Evolutionary conservation across 202 grass and related monocot genomes (phyloP).

Genomic region (Panicum virgatum): DNA sequence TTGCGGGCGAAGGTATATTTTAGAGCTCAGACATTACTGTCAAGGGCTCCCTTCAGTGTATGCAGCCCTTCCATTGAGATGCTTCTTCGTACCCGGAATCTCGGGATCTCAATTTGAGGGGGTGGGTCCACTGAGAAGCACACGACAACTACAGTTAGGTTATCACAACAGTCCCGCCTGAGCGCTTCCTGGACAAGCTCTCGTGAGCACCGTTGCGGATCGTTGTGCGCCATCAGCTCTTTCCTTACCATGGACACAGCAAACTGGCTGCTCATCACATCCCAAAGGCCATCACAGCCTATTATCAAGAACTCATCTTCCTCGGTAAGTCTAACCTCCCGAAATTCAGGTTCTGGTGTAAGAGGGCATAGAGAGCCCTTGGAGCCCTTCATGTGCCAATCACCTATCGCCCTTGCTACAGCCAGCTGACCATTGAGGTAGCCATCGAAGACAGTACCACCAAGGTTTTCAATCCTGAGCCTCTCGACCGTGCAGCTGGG

Average conservation of each 20-base stretch:
- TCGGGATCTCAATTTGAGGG: constrained; percentile 78
- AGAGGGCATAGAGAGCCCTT: constrained; percentile 74
- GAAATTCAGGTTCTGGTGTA: constrained; percentile 79
- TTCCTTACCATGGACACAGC: constrained; percentile 87
- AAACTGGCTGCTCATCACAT: constrained; percentile 94
- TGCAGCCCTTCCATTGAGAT: constrained; percentile 87
- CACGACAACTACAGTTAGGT: constrained; percentile 77
- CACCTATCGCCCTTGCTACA: constrained; percentile 85
- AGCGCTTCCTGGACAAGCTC: constrained; percentile 84
- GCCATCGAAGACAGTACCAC: constrained; percentile 74
- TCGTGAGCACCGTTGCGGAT: constrained; percentile 72
- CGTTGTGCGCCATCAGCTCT: constrained; percentile 73
- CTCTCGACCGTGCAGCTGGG: constrained; percentile 67
- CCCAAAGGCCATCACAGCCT: constrained; percentile 92
- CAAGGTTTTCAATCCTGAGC: constrained; percentile 80
- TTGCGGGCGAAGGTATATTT: neutral
- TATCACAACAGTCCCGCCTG: constrained; percentile 67
- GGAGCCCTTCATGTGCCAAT: constrained; percentile 91
- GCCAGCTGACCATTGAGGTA: constrained; percentile 90
- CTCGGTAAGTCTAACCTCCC: constrained; percentile 56
- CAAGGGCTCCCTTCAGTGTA: constrained; percentile 72
- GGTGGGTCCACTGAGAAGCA: constrained; percentile 86
- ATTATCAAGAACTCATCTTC: constrained; percentile 96
- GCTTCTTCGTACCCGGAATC: constrained; percentile 77
- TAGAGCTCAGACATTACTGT: constrained; percentile 53